Evolutionary conservation across 768 basidiomycete species (phyloP), one percentile per base, ranked within the genome.

Genomic region (Pleurotus citrinopileatus): DNA sequence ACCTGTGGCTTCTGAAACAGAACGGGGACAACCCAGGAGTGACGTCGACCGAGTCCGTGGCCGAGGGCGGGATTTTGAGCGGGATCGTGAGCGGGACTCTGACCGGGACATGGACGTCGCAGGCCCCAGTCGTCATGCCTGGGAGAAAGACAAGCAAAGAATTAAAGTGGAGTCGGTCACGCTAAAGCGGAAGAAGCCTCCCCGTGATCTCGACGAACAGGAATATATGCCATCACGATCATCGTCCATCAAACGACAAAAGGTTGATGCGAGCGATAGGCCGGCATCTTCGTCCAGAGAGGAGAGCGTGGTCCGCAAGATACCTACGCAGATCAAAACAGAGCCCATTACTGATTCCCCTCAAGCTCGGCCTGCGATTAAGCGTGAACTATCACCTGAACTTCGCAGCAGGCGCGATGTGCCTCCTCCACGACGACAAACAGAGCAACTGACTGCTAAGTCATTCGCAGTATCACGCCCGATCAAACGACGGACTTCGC

Each of bases 181-280:
- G 5, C 55, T 68, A n/a, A 81, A 80, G 60, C 74, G 79, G 23
- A 81, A 75, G 60, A 69, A 70, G 42, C 55, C 54, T 1, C 38
- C 45, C 7, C 64, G 61, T n/a, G 72, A 73, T 25, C 34, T 53
- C 26, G 69, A 69, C 15, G 73, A 72, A 27, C 55, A 61, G 3
- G 73, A 71, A 32, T 63, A 57, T 20, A 10, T 60, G 0, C 50
- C 59, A 5, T 42, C 34, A 1, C 47, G 55, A 32, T 46, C 63
- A 28, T 37, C 60, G 3, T 57, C 61, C 13, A 59, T 63, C 37
- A 82, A 83, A 61, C 73, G 72, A 55, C 74, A 75, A 43, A 81
- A 70, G 63, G 68, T 69, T 22, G 78, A 76, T 17, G 68, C 69
- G 3, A 57, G 65, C 26, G 19, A 46, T 3, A 17, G 29, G 22